Percentiles rank a stretch among this genome's conserved stretches.
Conservation (phyloP, 2,329 filamentous ascomycete species). For the Colletotrichum liriopes region DNA sequence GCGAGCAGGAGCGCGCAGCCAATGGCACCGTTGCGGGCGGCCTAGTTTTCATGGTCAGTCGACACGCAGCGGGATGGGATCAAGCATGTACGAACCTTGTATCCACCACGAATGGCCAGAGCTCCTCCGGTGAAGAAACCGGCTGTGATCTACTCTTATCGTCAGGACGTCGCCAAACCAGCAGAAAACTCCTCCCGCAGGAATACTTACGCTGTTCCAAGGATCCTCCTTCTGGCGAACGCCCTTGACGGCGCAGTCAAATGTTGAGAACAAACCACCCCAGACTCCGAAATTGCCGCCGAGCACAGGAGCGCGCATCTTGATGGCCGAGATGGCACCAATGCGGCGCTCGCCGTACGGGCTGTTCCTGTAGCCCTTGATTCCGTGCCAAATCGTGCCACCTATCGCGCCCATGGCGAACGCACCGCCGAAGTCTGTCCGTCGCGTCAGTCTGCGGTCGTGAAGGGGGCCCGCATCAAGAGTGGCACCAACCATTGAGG, state of each 20-base stretch:
- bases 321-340: constrained; percentile 96
- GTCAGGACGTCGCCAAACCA: not conserved
- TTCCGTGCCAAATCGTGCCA: constrained; percentile 94
- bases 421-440: constrained; percentile 87
- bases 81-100: constrained; percentile 64
- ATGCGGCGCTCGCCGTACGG: constrained; percentile 95
- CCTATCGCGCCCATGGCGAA: constrained; percentile 93
- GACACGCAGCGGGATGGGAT: not conserved
- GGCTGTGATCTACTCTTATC: constrained; percentile 78
- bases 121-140: constrained; percentile 97
- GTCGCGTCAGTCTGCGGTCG: not conserved
- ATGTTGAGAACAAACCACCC: constrained; percentile 93
- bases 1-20: constrained; percentile 94
- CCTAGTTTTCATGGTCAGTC: constrained; percentile 50
- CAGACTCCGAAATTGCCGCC: constrained; percentile 99
- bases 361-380: constrained; percentile 93
- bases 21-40: constrained; percentile 95
- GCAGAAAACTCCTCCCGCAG: not conserved
- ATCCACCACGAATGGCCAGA: constrained; percentile 91
- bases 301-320: constrained; percentile 94
- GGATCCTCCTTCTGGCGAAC: constrained; percentile 97
- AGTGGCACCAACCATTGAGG: constrained; percentile 73
- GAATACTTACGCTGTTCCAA: constrained; percentile 69
- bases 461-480: no score
- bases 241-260: constrained; percentile 97